Evolutionary conservation across 345 rosid genomes (phyloP), one percentile per base, ranked within the genome.

Genomic region (Turnera subulata): DNA sequence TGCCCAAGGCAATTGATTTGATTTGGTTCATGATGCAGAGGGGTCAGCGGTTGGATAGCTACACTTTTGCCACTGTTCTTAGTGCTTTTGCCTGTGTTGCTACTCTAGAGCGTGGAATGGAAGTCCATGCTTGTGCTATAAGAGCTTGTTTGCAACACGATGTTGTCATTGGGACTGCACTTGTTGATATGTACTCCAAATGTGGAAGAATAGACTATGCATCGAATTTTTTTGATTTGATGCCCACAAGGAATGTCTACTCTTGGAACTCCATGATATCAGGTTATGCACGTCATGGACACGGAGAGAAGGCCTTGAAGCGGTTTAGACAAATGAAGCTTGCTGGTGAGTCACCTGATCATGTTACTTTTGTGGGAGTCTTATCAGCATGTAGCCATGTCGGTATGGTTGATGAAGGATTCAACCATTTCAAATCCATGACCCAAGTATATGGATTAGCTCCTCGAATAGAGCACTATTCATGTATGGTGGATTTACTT

Each of bases 231-330:
- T 91, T 91, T 56, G 46, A 74, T 46, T 50, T 58, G 55, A 91
- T 88, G 98, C 88, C 82, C 4, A 46, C 60, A 26, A 91, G 78
- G 76, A 91, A 88, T 67, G 74, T 80, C n/a, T 91, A 88, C 72
- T 85, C 98, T 1, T 91, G 98, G 98, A 91, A 88, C 72, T 91
- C 96, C 20, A 83, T 91, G 97, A 84, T 91, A 56, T 83, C 91
- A 0, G 97, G 91, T 49, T 82, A 68, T 66, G 95, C 98, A 50
- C 85, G 95, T 48, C 98, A 91, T 69, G 96, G 96, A 65, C 64
- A 66, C n/a, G 95, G 92, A 29, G 76, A 74, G 29, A 76, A 82
- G 63, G 92, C 98, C 66, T 68, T 88, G 39, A 69, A 75, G 59
- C 78, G 82, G 56, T 91, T 88, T 56, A 73, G 49, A 25, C 59